These are phyloP conservation scores for Candida pseudoviswanathii DNA, from an alignment of 1,139 yeast species.

Conservation along the genomic window DNA sequence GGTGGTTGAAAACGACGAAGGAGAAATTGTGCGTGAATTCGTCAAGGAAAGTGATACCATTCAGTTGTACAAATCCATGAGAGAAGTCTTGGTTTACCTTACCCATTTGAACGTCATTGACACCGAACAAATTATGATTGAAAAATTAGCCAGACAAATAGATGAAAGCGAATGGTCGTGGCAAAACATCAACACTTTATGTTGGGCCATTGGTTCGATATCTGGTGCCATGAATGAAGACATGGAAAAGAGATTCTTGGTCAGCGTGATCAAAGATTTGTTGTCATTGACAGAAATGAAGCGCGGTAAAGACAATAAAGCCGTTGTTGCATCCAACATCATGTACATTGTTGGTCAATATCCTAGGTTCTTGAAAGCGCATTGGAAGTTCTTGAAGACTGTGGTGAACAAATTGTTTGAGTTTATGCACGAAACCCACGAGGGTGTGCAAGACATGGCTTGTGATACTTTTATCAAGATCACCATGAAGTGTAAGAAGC, in stretches of 20 bases:
- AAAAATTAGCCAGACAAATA: conserved; percentile 85
- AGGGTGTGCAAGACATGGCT: conserved; percentile 99
- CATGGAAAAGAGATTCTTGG: conserved; percentile 92
- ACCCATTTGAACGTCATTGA: conserved; percentile 95
- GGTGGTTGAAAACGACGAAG: conserved; percentile 97
- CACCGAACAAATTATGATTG: conserved; percentile 91
- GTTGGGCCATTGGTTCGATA: conserved; percentile 99
- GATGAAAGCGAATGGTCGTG: conserved; percentile 99
- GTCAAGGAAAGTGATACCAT: conserved; percentile 97
- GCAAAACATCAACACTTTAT: conserved; percentile 93
- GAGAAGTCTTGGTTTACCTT: conserved; percentile 91
- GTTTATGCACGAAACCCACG: conserved; percentile 99
- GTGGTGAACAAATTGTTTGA: conserved; percentile 94
- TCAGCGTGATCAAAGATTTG: conserved; percentile 88
- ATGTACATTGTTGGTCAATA: conserved; percentile 99
- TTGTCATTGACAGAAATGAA: conserved; percentile 92
- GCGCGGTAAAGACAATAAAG: conserved; percentile 96
- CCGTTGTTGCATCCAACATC: conserved; percentile 97
- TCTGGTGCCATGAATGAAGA: conserved; percentile 99
- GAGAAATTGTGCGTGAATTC: conserved; percentile 96
- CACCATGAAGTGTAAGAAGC: conserved; percentile 91
- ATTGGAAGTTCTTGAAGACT: conserved; percentile 95
- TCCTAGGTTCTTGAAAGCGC: conserved; percentile 95
- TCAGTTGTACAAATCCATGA: conserved; percentile 90
- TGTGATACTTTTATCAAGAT: conserved; percentile 98